phyloP scores from a whole-genome alignment of 2,329 filamentous ascomycete species.

The Aureobasidium leucospermi region DNA sequence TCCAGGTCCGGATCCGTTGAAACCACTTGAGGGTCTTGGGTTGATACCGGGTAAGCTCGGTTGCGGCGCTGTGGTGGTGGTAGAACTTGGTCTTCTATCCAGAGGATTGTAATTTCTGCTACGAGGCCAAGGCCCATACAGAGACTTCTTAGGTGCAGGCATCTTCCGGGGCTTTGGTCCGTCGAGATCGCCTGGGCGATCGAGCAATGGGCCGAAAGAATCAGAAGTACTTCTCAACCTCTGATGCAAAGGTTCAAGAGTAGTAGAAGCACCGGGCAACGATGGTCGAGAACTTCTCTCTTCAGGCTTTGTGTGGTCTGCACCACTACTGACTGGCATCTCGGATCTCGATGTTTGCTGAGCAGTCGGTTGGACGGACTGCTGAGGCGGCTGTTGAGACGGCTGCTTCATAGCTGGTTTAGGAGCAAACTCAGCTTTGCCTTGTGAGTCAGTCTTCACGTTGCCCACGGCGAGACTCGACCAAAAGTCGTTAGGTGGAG shows the following conservation, averaged over 20 bases:
- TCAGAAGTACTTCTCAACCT: conserved; percentile 6
- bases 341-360: not conserved
- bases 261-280: not conserved
- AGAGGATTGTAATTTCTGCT: conserved; percentile 11
- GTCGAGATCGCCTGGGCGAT: not conserved
- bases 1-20: not conserved
- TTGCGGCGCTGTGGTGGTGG: not conserved
- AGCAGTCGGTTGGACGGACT: not conserved
- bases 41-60: not conserved
- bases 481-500: conserved; percentile 11
- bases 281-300: not conserved
- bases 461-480: conserved; percentile 8
- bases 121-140: conserved; percentile 11
- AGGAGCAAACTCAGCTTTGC: conserved; percentile 9
- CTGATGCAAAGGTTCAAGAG: not conserved
- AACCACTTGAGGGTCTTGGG: not conserved
- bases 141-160: conserved; percentile 11
- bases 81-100: conserved; percentile 9
- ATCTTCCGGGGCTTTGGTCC: not conserved
- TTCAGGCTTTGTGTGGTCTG: not conserved
- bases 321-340: not conserved
- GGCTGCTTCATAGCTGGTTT: not conserved
- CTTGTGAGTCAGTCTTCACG: not conserved
- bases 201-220: conserved; percentile 7
- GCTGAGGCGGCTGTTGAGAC: not conserved